phyloP scores from a whole-genome alignment of 495 filamentous ascomycete genomes.

The Filosporella fistucella region DNA sequence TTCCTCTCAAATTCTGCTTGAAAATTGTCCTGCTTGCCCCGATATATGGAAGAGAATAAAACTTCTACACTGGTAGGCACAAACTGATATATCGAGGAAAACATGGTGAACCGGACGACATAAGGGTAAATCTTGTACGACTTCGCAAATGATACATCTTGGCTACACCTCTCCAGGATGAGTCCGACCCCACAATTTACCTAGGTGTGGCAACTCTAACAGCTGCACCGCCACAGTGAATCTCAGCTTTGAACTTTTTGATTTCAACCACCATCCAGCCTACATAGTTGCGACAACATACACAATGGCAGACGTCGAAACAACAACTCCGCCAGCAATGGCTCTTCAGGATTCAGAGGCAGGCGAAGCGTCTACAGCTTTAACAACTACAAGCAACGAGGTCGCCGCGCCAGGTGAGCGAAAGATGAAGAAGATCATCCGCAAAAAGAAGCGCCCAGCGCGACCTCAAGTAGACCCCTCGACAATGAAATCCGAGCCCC shows the following conservation, averaged over 20 bases:
- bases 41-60: too few relatives aligned
- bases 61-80: too few relatives aligned
- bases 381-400: constrained; percentile 37
- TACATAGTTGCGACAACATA: constrained; percentile 4
- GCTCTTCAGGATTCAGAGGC: constrained; percentile 6
- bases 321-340: constrained; percentile 14
- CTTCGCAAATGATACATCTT: too few relatives aligned
- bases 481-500: constrained; percentile 69
- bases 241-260: constrained; percentile 10
- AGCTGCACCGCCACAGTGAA: too few relatives aligned
- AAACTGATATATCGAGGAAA: too few relatives aligned
- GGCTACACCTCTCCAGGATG: too few relatives aligned
- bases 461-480: constrained; percentile 75
- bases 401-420: constrained; percentile 41
- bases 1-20: too few relatives aligned
- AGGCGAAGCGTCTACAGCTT: constrained; percentile 21
- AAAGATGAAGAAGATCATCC: constrained; percentile 63
- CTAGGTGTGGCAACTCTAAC: too few relatives aligned
- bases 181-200: too few relatives aligned
- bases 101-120: too few relatives aligned
- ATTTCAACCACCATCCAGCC: constrained; percentile 1
- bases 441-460: constrained; percentile 66
- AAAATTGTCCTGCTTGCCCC: too few relatives aligned
- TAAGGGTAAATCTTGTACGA: too few relatives aligned
- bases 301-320: constrained; percentile 22